Percentiles rank a stretch among this genome's conserved stretches.
These are phyloP conservation scores for Trichoderma aggressivum DNA, from an alignment of 2,329 filamentous ascomycete species.

Conservation along the genomic window DNA sequence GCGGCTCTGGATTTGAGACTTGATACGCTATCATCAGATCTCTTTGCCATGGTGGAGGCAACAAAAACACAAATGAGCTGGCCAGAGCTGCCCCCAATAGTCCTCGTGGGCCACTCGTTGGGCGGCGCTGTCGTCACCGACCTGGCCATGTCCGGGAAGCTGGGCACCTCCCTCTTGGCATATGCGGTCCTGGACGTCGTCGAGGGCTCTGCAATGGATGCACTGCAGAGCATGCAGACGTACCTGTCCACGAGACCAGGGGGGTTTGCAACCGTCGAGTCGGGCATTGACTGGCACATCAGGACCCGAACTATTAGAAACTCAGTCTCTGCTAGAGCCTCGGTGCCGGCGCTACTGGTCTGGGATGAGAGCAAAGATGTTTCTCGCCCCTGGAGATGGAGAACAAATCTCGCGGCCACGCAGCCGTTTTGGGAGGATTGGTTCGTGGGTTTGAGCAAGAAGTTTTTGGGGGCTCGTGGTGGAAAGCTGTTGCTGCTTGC, in stretches of 20 bases:
- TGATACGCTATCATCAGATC: conserved; percentile 67
- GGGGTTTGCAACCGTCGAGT: conserved; percentile 71
- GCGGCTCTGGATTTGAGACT: conserved; percentile 63
- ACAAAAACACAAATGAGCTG: conserved; percentile 69
- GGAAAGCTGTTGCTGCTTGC: conserved; percentile 84
- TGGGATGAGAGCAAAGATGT: conserved; percentile 40
- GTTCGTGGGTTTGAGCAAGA: conserved; percentile 83
- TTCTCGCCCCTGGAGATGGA: conserved; percentile 69
- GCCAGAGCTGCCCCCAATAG: conserved; percentile 66
- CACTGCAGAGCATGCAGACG: conserved; percentile 87
- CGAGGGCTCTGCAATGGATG: conserved; percentile 92
- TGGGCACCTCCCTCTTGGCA: conserved; percentile 70
- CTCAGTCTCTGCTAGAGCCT: conserved; percentile 75
- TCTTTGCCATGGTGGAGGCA: conserved; percentile 65
- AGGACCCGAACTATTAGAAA: conserved; percentile 85
- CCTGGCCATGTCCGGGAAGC: conserved; percentile 63
- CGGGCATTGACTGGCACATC: conserved; percentile 91
- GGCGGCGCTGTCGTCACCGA: conserved; percentile 90
- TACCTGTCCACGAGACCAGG: conserved; percentile 80
- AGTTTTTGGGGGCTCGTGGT: conserved; percentile 77
- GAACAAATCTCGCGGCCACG: conserved; percentile 77
- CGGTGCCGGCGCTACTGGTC: conserved; percentile 75
- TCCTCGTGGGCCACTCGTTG: conserved; percentile 88
- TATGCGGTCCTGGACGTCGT: conserved; percentile 94
- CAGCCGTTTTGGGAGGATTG: conserved; percentile 92